phyloP scores from a whole-genome alignment of 129 eudicot species.

The Flaveria sonorensis region DNA sequence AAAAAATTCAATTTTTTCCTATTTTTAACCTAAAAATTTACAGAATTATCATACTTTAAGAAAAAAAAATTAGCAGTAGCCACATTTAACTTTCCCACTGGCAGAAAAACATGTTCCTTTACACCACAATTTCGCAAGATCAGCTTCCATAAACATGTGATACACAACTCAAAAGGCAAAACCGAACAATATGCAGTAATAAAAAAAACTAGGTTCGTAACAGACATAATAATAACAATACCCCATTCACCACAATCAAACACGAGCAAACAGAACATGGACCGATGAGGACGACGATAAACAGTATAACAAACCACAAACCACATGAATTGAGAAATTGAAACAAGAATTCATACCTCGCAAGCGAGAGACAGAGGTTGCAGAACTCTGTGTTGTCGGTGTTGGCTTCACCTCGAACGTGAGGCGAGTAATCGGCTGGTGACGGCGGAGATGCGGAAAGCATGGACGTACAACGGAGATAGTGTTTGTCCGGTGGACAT shows the following conservation, averaged over 20 bases:
- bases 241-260: neutral
- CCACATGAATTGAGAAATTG: neutral
- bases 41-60: neutral
- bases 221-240: neutral
- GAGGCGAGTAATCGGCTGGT: too few relatives aligned
- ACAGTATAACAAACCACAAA: neutral
- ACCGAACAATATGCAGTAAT: neutral
- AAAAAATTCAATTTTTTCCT: neutral
- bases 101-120: neutral
- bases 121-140: neutral
- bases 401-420: slow-evolving; percentile 10
- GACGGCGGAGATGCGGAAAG: too few relatives aligned
- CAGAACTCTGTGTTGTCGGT: slow-evolving; percentile 49
- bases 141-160: neutral
- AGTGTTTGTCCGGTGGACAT: too few relatives aligned
- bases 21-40: neutral
- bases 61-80: neutral
- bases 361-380: slow-evolving; percentile 81
- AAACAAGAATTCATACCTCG: slow-evolving; percentile 43
- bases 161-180: neutral
- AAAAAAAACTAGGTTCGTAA: slow-evolving; percentile 27
- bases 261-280: neutral
- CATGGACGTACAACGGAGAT: too few relatives aligned
- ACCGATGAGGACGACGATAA: neutral
- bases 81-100: neutral